Evolutionary conservation across 23 red algal species (phyloP).

Genomic region (Gracilaria domingensis): DNA sequence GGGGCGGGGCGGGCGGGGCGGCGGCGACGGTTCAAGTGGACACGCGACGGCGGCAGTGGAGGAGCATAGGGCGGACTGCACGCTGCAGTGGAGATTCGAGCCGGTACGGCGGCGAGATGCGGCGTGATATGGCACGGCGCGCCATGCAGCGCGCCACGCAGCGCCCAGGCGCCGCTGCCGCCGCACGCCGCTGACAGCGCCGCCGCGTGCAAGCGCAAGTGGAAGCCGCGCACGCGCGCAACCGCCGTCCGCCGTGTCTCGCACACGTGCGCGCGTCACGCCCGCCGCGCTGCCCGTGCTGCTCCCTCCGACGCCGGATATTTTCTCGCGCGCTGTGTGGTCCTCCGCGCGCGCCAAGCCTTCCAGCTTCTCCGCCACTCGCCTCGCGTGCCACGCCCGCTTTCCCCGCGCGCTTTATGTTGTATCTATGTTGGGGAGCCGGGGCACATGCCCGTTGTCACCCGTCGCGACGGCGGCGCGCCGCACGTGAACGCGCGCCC

Average conservation of each 20-base stretch:
- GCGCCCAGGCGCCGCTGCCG: background rate
- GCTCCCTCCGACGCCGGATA: no score
- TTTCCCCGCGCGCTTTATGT: no score
- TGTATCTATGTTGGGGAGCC: no score
- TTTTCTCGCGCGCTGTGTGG: no score
- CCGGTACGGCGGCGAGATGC: slow-evolving; percentile 6
- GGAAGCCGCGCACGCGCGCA: background rate
- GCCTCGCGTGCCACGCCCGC: no score
- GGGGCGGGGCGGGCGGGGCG: background rate
- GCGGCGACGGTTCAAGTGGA: background rate
- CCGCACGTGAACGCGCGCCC: no score
- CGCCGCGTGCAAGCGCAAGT: background rate
- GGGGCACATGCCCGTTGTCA: no score
- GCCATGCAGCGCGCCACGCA: background rate
- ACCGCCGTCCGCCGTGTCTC: background rate
- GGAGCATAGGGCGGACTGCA: background rate
- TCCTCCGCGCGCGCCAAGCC: no score
- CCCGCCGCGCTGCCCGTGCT: no score
- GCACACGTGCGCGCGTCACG: background rate
- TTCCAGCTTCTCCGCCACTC: no score
- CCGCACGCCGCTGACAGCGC: background rate
- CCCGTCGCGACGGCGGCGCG: no score
- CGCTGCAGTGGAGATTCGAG: background rate
- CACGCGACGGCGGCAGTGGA: slow-evolving; percentile 11
- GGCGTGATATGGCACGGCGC: slow-evolving; percentile 41